Percentiles rank a stretch among this genome's conserved stretches.
Evolutionary conservation across 106 monocot genomes (phyloP).

Genomic region (Dactylorhiza incarnata): DNA sequence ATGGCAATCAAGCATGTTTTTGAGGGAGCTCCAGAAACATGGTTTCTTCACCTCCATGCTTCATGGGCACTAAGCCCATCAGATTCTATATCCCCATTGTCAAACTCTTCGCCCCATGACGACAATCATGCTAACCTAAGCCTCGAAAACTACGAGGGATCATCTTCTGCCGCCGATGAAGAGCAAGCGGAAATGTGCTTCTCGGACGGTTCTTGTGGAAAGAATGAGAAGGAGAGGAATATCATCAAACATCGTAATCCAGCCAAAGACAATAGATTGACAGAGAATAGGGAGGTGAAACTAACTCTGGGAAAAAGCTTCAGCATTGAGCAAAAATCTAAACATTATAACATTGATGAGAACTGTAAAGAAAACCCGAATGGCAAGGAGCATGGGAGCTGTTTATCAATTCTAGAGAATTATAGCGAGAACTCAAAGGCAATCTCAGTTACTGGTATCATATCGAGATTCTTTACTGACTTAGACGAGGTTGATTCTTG

Average conservation of each 20-base stretch:
- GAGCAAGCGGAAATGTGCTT: background rate
- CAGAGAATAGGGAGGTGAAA: background rate
- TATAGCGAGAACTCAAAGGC: conserved; percentile 8
- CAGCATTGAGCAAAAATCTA: background rate
- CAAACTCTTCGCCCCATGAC: background rate
- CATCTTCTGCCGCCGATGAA: background rate
- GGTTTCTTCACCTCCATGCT: conserved; percentile 27
- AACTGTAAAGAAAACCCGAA: background rate
- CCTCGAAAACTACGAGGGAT: background rate
- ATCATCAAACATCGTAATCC: background rate
- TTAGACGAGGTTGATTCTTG: conserved; percentile 25
- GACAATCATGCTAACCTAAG: background rate
- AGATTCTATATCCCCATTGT: background rate
- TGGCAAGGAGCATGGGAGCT: background rate
- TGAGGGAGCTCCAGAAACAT: conserved; percentile 9
- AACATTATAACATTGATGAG: background rate
- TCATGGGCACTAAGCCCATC: background rate
- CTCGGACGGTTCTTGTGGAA: background rate
- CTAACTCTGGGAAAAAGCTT: background rate
- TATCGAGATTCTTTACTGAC: conserved; percentile 32
- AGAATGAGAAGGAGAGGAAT: background rate
- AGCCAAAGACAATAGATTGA: background rate
- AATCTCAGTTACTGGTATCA: conserved; percentile 29
- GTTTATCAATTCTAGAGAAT: background rate
- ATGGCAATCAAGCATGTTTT: conserved; percentile 26